Evolutionary conservation across 805 yeast genomes (phyloP), one percentile per base, ranked within the genome.

Genomic region (Starmera quercuum): DNA sequence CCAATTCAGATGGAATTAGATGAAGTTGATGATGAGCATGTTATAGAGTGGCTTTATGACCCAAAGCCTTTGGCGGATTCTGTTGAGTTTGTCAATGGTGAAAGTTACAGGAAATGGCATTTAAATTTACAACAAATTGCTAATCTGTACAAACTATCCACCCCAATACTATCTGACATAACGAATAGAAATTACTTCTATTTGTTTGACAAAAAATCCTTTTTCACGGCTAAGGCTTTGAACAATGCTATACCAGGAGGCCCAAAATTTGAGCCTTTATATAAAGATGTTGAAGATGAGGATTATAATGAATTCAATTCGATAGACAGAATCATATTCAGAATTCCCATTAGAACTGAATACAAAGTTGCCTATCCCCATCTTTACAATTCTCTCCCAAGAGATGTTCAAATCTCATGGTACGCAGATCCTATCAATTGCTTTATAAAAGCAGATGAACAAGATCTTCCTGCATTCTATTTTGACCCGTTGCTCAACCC

Each of bases 241-340:
- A 86, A 88, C 49, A 69, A 79, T 29, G 81, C 95, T 2, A 66
- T 92, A 22, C 96, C 97, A 0, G 95, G 95, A 10, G 99, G 98
- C 0, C 97, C 99, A 10, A 84, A 82, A 52, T 92, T 87, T 57
- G 97, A 88, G 59, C 95, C 95, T 0, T 58, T 88, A 12, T 75
- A 68, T 58, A 76, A 78, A 39, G 83, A 80, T 33, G 62, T 66
- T 25, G 77, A 77, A 44, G 73, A 72, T 17, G 83, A 76, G 30
- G 97, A 88, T 52, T 83, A 71, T 56, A 85, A 83, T 35, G 97
- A 90, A 54, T 88, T 92, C 60, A 88, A 88, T 48, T 74, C 95
- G 7, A 71, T 90, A 26, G 96, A 88, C 50, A 64, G 95, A 51
- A 76, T 87, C 17, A 86, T 92, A 16, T 81, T 84, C 58, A 68